Evolutionary conservation across 2,329 filamentous ascomycete species (phyloP).

Genomic region (Trichoderma sp.): DNA sequence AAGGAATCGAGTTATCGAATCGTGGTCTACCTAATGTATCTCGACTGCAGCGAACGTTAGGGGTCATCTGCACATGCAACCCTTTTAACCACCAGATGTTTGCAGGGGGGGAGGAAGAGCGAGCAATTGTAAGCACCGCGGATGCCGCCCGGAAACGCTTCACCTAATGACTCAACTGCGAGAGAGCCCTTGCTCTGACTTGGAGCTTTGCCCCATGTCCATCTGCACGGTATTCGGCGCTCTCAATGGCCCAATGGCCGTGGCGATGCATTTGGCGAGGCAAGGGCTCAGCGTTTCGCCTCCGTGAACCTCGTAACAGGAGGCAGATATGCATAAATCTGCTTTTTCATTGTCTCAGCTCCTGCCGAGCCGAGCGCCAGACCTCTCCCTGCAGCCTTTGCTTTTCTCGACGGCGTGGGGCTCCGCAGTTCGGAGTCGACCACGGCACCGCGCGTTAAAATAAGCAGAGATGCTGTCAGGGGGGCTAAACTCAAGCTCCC

Average conservation of each 20-base stretch:
- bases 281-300: slow-evolving; percentile 19
- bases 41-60: slow-evolving; percentile 23
- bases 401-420: background rate
- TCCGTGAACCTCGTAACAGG: background rate
- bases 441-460: slow-evolving; percentile 12
- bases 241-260: background rate
- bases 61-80: slow-evolving; percentile 27
- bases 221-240: background rate
- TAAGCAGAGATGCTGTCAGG: slow-evolving; percentile 16
- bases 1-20: slow-evolving; percentile 23
- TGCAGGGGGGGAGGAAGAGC: background rate
- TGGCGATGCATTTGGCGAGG: background rate
- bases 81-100: slow-evolving; percentile 21
- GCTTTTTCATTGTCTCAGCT: background rate
- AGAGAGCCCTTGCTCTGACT: background rate
- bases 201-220: background rate
- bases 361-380: background rate
- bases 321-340: background rate
- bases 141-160: slow-evolving; percentile 24
- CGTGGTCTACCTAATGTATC: background rate
- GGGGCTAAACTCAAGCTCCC: slow-evolving; percentile 16
- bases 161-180: slow-evolving; percentile 11
- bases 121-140: slow-evolving; percentile 20
- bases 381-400: background rate
- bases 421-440: slow-evolving; percentile 2